Evolutionary conservation across 2,329 filamentous ascomycete species (phyloP).

Genomic region (Colletotrichum sp.): DNA sequence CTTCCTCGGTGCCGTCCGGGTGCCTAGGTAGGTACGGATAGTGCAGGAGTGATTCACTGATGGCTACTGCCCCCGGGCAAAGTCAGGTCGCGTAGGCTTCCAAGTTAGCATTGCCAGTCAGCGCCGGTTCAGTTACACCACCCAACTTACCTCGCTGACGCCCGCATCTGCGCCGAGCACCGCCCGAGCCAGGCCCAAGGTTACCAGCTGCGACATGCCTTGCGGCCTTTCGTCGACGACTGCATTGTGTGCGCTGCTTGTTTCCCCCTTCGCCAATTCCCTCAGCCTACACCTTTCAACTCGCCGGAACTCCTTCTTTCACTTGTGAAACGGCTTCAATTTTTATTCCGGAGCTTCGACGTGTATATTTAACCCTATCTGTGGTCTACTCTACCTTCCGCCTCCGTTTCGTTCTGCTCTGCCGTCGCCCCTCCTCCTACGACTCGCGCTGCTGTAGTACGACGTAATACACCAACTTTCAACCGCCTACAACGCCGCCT

Average conservation of each 20-base stretch:
- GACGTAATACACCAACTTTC: neutral
- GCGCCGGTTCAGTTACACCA: neutral
- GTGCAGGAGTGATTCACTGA: neutral
- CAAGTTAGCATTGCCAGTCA: neutral
- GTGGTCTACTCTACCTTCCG: neutral
- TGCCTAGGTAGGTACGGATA: neutral
- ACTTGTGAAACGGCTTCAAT: neutral
- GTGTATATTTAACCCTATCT: neutral
- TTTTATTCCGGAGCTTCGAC: neutral
- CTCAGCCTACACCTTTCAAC: neutral
- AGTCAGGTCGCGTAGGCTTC: neutral
- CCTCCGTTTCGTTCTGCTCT: neutral
- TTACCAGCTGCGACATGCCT: neutral
- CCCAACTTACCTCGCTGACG: slow-evolving; percentile 2
- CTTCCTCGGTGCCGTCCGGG: neutral
- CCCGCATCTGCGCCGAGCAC: slow-evolving; percentile 15
- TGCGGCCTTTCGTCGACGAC: neutral
- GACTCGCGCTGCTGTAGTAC: neutral
- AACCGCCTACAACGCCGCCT: neutral
- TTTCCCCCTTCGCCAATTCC: neutral
- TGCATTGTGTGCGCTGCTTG: neutral
- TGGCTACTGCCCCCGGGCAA: neutral
- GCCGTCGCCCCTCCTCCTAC: neutral
- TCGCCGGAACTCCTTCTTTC: neutral
- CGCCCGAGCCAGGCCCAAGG: slow-evolving; percentile 7